These are phyloP conservation scores for Fagopyrum homotropicum DNA, from an alignment of 148 eudicot species.

Conservation along the genomic window DNA sequence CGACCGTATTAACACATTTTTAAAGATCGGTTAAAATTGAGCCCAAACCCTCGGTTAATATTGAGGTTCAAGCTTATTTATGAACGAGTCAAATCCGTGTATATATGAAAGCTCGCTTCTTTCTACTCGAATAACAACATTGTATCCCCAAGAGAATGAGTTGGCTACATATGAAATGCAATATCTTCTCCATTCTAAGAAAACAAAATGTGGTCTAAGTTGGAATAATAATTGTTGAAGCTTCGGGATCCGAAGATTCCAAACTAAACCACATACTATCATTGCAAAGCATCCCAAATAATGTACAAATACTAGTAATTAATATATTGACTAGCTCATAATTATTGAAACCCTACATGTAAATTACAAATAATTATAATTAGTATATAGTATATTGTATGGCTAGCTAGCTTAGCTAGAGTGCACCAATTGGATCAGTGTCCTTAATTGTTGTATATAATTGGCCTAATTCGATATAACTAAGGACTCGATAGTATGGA, in stretches of 20 bases:
- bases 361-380: not conserved
- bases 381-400: not conserved
- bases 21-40: too few relatives aligned
- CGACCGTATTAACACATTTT: too few relatives aligned
- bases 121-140: too few relatives aligned
- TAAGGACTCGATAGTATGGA: too few relatives aligned
- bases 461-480: not conserved
- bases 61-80: too few relatives aligned
- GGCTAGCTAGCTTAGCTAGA: not conserved
- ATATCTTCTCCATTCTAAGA: not conserved
- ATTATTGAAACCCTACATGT: not conserved
- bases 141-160: not conserved
- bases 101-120: too few relatives aligned
- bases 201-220: not conserved
- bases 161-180: not conserved
- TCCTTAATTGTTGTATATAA: not conserved
- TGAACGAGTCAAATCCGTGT: too few relatives aligned
- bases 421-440: not conserved
- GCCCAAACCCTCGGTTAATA: too few relatives aligned
- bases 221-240: constrained; percentile 15
- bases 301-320: not conserved
- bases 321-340: not conserved
- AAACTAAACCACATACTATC: not conserved
- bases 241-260: constrained; percentile 23
- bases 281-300: not conserved